Conservation (phyloP, 2,329 filamentous ascomycete species). For the Botrytis squamosa region DNA sequence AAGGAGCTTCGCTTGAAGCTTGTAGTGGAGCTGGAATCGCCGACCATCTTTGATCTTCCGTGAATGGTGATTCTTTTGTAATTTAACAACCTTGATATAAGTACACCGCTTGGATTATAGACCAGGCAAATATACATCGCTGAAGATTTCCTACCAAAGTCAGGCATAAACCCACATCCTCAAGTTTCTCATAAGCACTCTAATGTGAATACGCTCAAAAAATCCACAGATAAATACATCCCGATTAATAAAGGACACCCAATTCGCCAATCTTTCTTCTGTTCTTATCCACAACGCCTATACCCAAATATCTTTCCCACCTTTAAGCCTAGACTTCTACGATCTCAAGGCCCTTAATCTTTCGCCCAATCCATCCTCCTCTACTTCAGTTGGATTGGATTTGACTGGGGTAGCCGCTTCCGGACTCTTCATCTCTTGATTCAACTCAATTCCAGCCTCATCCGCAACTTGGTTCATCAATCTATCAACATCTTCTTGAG, state of each 20-base stretch:
- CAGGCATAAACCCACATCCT: background rate
- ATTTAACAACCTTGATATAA: background rate
- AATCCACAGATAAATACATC: background rate
- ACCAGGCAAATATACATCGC: background rate
- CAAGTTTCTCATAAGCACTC: background rate
- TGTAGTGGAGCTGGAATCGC: background rate
- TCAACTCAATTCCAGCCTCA: constrained; percentile 80
- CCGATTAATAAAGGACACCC: background rate
- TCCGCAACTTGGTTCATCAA: constrained; percentile 83
- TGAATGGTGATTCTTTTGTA: background rate
- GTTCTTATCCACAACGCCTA: constrained; percentile 15
- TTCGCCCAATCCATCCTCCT: constrained; percentile 71
- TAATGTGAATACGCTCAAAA: constrained; percentile 6
- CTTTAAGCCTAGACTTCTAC: background rate
- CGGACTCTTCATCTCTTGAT: constrained; percentile 65
- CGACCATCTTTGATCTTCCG: background rate
- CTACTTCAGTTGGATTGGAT: constrained; percentile 70
- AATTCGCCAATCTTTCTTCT: constrained; percentile 5
- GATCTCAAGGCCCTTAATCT: constrained; percentile 52
- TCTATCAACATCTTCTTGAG: constrained; percentile 82
- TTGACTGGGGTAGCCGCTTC: constrained; percentile 57
- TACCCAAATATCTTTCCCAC: constrained; percentile 4
- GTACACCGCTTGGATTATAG: background rate
- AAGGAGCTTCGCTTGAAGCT: constrained; percentile 8
- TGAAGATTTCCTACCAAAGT: background rate